These are phyloP conservation scores for Aspergillus chevalieri DNA, from an alignment of 2,329 filamentous ascomycete genomes.

Conservation along the genomic window DNA sequence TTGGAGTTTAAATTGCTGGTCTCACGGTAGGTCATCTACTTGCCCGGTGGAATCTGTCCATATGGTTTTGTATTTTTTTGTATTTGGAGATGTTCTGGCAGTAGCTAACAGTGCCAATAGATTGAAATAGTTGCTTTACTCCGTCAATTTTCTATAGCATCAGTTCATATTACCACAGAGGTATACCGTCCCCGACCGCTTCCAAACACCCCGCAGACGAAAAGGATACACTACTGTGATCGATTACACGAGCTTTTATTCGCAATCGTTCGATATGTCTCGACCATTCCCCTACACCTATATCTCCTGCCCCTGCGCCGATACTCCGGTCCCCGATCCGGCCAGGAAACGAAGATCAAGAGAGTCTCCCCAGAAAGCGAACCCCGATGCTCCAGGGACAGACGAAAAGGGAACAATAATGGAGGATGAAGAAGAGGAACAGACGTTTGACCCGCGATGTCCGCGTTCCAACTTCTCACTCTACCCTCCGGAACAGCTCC, in stretches of 20 bases:
- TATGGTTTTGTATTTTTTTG: not conserved
- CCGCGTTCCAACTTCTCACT: constrained; percentile 84
- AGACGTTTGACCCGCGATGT: constrained; percentile 78
- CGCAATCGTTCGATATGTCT: constrained; percentile 38
- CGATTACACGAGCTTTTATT: not conserved
- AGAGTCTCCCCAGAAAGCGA: constrained; percentile 28
- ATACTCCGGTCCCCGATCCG: constrained; percentile 39
- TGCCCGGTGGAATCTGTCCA: not conserved
- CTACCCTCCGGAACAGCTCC: constrained; percentile 84
- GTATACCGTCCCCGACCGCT: not conserved
- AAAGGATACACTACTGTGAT: not conserved
- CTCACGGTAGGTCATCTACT: not conserved
- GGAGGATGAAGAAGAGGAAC: constrained; percentile 62
- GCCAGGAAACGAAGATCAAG: constrained; percentile 33
- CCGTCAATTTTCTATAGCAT: not conserved
- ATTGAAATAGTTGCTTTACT: not conserved
- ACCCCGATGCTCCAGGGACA: constrained; percentile 11
- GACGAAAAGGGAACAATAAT: constrained; percentile 8
- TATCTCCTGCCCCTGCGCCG: constrained; percentile 59
- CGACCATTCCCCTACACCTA: constrained; percentile 57
- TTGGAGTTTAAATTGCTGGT: not conserved
- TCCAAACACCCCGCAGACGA: not conserved
- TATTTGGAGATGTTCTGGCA: not conserved
- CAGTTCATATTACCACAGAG: not conserved
- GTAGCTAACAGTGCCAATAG: not conserved